Conservation (phyloP, 352 stramenopile genomes). For the Phytophthora multivora region DNA sequence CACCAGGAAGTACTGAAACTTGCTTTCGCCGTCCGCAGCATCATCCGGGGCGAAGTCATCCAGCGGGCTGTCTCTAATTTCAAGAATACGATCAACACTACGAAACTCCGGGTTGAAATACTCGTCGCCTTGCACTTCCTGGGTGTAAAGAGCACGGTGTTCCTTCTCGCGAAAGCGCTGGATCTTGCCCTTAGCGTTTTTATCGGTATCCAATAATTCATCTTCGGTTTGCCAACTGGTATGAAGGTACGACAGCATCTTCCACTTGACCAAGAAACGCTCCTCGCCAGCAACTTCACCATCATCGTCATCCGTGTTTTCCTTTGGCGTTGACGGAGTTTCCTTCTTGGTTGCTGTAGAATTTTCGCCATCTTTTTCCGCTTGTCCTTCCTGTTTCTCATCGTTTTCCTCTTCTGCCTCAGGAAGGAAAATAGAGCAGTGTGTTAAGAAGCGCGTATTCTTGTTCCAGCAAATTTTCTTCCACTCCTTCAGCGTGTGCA, state of each 20-base stretch:
- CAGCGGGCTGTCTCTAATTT: slow-evolving; percentile 76
- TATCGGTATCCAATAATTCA: slow-evolving; percentile 81
- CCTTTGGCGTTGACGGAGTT: slow-evolving; percentile 3
- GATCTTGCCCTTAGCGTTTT: slow-evolving; percentile 87
- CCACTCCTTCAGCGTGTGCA: slow-evolving; percentile 84
- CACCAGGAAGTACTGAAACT: slow-evolving; percentile 95
- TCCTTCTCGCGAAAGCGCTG: slow-evolving; percentile 88
- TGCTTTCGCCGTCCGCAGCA: slow-evolving; percentile 34
- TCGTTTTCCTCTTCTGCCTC: slow-evolving; percentile 41
- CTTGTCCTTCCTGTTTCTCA: slow-evolving; percentile 1
- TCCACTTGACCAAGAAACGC: slow-evolving; percentile 93
- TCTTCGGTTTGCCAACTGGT: slow-evolving; percentile 91
- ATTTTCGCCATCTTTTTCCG: slow-evolving; percentile 9
- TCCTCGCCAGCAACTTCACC: slow-evolving; percentile 60
- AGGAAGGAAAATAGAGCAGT: slow-evolving; percentile 84
- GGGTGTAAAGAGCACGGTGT: slow-evolving; percentile 45
- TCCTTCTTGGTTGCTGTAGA: background rate
- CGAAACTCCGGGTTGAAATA: slow-evolving; percentile 92
- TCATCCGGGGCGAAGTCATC: slow-evolving; percentile 71
- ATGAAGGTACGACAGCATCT: slow-evolving; percentile 89
- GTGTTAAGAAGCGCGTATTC: slow-evolving; percentile 76
- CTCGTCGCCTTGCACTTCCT: slow-evolving; percentile 77
- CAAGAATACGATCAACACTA: slow-evolving; percentile 89
- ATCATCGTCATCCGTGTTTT: slow-evolving; percentile 22
- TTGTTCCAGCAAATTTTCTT: slow-evolving; percentile 72